Evolutionary conservation across 805 yeast species (phyloP).

Genomic region (Komagataella mondaviorum): DNA sequence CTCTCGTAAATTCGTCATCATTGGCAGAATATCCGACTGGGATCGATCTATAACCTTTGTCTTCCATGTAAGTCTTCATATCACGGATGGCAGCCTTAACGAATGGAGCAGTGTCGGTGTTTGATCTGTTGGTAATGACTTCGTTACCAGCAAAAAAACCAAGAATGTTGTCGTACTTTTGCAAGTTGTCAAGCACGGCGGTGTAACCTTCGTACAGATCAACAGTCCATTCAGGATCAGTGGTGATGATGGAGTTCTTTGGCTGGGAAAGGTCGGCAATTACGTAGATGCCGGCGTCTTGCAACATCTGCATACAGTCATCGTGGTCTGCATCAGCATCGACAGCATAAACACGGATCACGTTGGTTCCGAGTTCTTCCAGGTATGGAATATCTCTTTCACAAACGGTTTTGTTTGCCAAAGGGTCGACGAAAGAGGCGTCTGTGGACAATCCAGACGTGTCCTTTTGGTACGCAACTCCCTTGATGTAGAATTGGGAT

Average conservation of each 20-base stretch:
- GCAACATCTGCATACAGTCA: constrained; percentile 51
- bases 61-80: constrained; percentile 50
- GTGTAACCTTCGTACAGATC: constrained; percentile 57
- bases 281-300: constrained; percentile 68
- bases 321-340: constrained; percentile 52
- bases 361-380: constrained; percentile 48
- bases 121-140: constrained; percentile 53
- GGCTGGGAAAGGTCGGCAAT: constrained; percentile 74
- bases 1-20: constrained; percentile 59
- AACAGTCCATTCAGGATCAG: constrained; percentile 48
- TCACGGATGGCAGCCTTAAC: constrained; percentile 81
- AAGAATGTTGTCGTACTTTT: constrained; percentile 54
- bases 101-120: constrained; percentile 66
- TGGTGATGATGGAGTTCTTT: constrained; percentile 44
- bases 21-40: constrained; percentile 80
- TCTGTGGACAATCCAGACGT: constrained; percentile 33
- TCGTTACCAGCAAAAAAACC: constrained; percentile 86
- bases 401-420: constrained; percentile 50
- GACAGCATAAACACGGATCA: constrained; percentile 65
- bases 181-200: constrained; percentile 53
- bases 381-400: constrained; percentile 65
- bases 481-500: constrained; percentile 64
- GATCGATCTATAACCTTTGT: constrained; percentile 47
- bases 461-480: constrained; percentile 72
- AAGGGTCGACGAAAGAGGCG: constrained; percentile 48